Conservation (phyloP, 2,329 filamentous ascomycete genomes). For the Elsinoe arachidis region DNA sequence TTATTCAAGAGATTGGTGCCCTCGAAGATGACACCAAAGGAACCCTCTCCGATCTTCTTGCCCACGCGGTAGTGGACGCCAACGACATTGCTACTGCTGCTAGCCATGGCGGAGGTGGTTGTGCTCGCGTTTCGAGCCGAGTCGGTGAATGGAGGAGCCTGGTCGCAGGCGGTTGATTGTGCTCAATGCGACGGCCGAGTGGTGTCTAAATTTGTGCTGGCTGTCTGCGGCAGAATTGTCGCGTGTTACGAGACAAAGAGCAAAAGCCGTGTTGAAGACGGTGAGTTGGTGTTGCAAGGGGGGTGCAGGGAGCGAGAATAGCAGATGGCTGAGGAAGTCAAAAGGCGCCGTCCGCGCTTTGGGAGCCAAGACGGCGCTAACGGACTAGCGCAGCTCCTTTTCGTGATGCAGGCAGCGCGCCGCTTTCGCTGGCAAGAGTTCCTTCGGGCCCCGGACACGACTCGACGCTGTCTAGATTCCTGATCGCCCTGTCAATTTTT, state of each 20-base stretch:
- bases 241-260: background rate
- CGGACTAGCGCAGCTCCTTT: slow-evolving; percentile 5
- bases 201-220: background rate
- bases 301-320: background rate
- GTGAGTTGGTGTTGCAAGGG: slow-evolving; percentile 8
- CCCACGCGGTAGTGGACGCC: slow-evolving; percentile 97
- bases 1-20: slow-evolving; percentile 98
- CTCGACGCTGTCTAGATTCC: slow-evolving; percentile 5
- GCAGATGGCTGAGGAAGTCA: slow-evolving; percentile 12
- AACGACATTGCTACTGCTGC: slow-evolving; percentile 90
- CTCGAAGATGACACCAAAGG: slow-evolving; percentile 95
- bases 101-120: slow-evolving; percentile 55
- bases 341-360: background rate
- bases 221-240: background rate
- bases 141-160: slow-evolving; percentile 8
- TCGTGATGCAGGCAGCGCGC: background rate
- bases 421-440: no score
- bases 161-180: background rate
- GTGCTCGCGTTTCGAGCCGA: slow-evolving; percentile 47
- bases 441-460: background rate
- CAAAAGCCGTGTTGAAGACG: background rate
- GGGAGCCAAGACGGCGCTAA: slow-evolving; percentile 6
- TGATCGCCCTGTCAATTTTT: slow-evolving; percentile 4
- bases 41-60: slow-evolving; percentile 98
- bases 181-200: background rate